These are phyloP conservation scores for Cladosporium sp. DNA, from an alignment of 2,329 filamentous ascomycete genomes.

Conservation along the genomic window DNA sequence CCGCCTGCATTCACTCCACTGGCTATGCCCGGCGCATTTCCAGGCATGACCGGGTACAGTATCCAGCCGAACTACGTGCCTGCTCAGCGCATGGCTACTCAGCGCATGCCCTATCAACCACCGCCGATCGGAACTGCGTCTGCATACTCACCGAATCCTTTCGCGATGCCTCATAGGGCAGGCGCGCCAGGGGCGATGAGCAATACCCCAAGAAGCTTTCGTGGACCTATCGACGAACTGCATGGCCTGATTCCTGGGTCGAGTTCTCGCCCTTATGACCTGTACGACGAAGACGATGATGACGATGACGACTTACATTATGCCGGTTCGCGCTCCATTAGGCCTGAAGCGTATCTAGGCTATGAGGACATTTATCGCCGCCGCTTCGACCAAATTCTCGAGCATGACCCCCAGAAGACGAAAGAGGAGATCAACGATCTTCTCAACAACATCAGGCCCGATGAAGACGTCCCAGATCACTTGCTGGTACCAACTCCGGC, in stretches of 20 bases:
- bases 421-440: slow-evolving; percentile 64
- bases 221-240: slow-evolving; percentile 16
- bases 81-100: not conserved
- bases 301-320: slow-evolving; percentile 23
- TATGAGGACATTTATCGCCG: slow-evolving; percentile 21
- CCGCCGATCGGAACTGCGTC: not conserved
- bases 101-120: not conserved
- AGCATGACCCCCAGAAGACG: slow-evolving; percentile 45
- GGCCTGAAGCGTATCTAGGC: slow-evolving; percentile 19
- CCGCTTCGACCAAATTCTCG: slow-evolving; percentile 21
- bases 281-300: slow-evolving; percentile 12
- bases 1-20: not conserved
- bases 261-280: not conserved
- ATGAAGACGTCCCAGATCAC: slow-evolving; percentile 48
- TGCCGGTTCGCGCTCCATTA: slow-evolving; percentile 14
- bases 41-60: slow-evolving; percentile 3
- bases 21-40: slow-evolving; percentile 21
- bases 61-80: not conserved
- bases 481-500: slow-evolving; percentile 63
- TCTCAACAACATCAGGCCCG: slow-evolving; percentile 66
- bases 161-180: no score
- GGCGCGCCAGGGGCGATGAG: not conserved
- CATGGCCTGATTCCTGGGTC: slow-evolving; percentile 16
- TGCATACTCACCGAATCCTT: no score
- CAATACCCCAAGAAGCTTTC: not conserved